Evolutionary conservation across 208 protist species (phyloP), one percentile per base, ranked within the genome.

Genomic region (Crithidia acanthocephali): DNA sequence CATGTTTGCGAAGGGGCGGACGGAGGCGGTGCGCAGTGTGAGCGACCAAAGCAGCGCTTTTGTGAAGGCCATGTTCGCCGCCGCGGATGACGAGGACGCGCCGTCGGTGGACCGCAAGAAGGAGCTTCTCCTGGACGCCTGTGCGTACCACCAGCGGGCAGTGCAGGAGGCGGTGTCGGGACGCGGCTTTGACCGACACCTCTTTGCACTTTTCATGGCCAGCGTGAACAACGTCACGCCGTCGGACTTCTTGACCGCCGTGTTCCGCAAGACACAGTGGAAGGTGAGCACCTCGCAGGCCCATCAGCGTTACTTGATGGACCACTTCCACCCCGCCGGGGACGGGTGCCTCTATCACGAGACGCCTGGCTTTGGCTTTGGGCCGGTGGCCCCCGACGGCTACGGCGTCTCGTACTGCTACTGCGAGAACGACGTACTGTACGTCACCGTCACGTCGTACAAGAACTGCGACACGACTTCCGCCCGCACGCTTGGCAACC

Each of bases 341-440:
- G 74, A 73, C 25, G 76, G 60, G 13, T 18, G 47, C 20, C 56
- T 68, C 18, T 84, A 80, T 44, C 72, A 78, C 60, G 83, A 89
- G 53, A 90, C 87, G 7, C 87, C 84, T 0, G 80, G 80, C 30
- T 83, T 92, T 37, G 93, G 95, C 16, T 98, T 98, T 67, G 95
- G 92, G 15, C 95, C 95, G 15, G 89, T 96, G 20, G 74, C 85
- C 7, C 63, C 83, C 33, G 87, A 95, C 64, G 90, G 93, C 57
- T 97, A 97, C 80, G 93, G 93, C 56, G 78, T 97, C 32, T 93
- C 83, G n/a, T 98, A 98, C 88, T 92, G 86, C 63, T 76, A 92
- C 56, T 86, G 81, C 65, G 83, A 81, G 48, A 89, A 95, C 50
- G 60, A 57, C 13, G 57, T 84, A 23, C 32, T 96, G 44, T 96